Percentiles rank a stretch among this genome's conserved stretches.
phyloP scores from a whole-genome alignment of 371 early-diverging fungal species.

The Sporodiniella umbellata region DNA sequence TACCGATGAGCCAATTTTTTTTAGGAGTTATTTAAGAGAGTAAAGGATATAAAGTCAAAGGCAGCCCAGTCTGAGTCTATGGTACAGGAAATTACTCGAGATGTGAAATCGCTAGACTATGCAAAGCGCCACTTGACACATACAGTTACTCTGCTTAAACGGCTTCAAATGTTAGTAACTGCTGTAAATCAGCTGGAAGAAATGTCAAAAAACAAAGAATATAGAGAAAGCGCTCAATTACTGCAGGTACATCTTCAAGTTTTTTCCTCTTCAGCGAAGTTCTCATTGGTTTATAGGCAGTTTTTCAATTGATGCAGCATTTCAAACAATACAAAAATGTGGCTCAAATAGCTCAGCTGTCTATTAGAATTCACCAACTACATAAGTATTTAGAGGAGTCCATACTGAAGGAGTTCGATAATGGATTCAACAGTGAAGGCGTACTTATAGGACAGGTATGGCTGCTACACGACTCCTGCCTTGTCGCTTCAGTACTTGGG shows the following conservation, averaged over 20 bases:
- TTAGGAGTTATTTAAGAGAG: constrained; percentile 73
- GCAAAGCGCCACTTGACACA: constrained; percentile 87
- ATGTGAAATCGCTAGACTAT: constrained; percentile 90
- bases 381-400: constrained; percentile 68
- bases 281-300: constrained; percentile 49
- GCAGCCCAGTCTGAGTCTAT: constrained; percentile 82
- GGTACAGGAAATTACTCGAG: constrained; percentile 93
- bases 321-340: constrained; percentile 77
- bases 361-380: constrained; percentile 57
- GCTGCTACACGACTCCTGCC: constrained; percentile 72
- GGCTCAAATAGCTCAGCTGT: constrained; percentile 69
- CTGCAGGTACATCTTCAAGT: constrained; percentile 52
- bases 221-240: constrained; percentile 77
- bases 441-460: constrained; percentile 46
- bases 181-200: constrained; percentile 77
- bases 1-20: neutral
- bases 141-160: constrained; percentile 78
- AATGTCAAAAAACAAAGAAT: constrained; percentile 66
- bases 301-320: constrained; percentile 72
- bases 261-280: neutral
- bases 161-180: constrained; percentile 87
- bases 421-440: constrained; percentile 50
- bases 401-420: constrained; percentile 70
- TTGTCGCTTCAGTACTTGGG: constrained; percentile 73
- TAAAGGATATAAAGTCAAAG: constrained; percentile 81